Evolutionary conservation across 1,284 basidiomycete species (phyloP).

Genomic region (Ceratobasidium papillatum): DNA sequence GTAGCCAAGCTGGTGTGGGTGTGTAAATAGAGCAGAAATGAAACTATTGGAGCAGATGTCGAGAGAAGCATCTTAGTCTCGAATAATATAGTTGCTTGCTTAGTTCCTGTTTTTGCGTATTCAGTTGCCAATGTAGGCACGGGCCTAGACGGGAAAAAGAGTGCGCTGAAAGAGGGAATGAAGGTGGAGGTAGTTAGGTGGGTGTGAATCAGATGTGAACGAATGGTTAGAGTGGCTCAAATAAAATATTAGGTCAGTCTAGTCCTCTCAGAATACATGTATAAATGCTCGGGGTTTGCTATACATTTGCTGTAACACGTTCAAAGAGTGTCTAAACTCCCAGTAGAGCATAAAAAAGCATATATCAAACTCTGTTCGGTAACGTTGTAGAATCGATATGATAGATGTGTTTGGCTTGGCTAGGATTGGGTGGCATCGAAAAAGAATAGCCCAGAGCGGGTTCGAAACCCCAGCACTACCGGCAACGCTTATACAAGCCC

Average conservation of each 20-base stretch:
- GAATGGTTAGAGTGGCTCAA: constrained; percentile 18
- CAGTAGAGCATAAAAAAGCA: no score
- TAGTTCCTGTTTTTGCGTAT: no score
- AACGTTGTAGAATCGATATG: no score
- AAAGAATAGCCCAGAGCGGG: no score
- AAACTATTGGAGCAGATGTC: neutral
- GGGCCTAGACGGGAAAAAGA: constrained; percentile 16
- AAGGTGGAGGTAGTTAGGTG: constrained; percentile 18
- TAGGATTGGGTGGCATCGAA: no score
- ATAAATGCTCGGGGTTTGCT: neutral
- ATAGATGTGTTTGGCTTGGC: no score
- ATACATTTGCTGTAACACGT: neutral
- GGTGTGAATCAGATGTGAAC: constrained; percentile 5
- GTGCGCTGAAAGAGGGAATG: constrained; percentile 25
- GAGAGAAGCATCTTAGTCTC: no score
- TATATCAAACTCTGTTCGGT: no score
- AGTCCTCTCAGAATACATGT: neutral
- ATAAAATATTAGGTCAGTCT: neutral
- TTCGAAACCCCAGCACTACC: no score
- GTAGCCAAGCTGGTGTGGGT: neutral
- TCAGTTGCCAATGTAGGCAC: no score
- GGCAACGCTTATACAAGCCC: no score
- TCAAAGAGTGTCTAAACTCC: neutral
- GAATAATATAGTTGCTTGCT: no score
- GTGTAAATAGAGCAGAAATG: neutral